These are phyloP conservation scores for Monosporascus sp. DNA, from an alignment of 2,329 filamentous ascomycete species.

Conservation along the genomic window DNA sequence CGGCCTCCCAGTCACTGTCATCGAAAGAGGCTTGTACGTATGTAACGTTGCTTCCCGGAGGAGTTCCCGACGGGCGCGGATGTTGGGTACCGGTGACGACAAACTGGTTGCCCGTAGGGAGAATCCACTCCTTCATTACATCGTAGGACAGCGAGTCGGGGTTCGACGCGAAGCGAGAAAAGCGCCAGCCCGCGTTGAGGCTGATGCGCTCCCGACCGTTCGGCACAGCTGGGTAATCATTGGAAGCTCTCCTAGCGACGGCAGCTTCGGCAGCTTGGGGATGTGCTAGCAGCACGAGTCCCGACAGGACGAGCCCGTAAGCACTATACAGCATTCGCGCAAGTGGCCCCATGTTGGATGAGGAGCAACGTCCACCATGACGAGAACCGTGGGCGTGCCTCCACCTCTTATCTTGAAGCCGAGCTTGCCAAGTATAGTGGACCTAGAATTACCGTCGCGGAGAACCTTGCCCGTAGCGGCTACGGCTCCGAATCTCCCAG, in stretches of 20 bases:
- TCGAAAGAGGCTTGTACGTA: slow-evolving; percentile 24
- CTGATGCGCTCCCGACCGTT: slow-evolving; percentile 25
- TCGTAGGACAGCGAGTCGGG: slow-evolving; percentile 29
- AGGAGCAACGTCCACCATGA: neutral
- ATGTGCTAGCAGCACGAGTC: neutral
- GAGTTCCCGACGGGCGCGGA: slow-evolving; percentile 15
- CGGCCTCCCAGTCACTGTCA: slow-evolving; percentile 28
- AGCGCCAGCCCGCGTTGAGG: slow-evolving; percentile 29
- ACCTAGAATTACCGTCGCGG: neutral
- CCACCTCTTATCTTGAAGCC: neutral
- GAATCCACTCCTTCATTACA: slow-evolving; percentile 26
- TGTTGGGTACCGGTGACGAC: slow-evolving; percentile 19
- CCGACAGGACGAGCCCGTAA: neutral
- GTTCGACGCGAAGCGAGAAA: slow-evolving; percentile 27
- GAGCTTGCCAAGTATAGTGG: neutral
- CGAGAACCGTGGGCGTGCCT: neutral
- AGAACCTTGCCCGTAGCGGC: neutral
- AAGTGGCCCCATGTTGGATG: neutral
- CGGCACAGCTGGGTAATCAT: neutral
- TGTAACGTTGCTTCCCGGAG: slow-evolving; percentile 19
- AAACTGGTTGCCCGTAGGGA: slow-evolving; percentile 27
- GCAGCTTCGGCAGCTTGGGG: neutral
- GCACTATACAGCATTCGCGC: neutral
- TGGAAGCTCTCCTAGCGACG: neutral
- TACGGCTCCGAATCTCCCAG: neutral